Evolutionary conservation across 371 early-diverging fungal genomes (phyloP), one percentile per base, ranked within the genome.

Genomic region (Mucor lusitanicus): DNA sequence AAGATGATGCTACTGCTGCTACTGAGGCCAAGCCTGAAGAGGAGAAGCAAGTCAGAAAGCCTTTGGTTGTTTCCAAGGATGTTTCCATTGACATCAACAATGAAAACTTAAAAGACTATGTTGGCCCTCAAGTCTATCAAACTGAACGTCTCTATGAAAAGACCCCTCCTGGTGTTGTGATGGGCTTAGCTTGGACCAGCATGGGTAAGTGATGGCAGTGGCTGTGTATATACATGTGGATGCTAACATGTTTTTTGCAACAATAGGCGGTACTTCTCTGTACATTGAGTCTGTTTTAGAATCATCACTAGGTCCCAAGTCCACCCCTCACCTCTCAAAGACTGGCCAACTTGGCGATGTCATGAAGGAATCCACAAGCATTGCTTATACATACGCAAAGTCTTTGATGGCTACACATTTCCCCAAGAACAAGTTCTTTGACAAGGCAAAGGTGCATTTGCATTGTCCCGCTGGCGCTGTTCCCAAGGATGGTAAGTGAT

Each of bases 401-500:
- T 87, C 94, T 28, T 74, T 94, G 54, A 63, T 97, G 72, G 89
- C 88, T 21, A 81, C 84, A 13, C 77, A 77, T 4, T 89, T 88
- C 81, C 95, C 95, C 6, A 86, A 89, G 50, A 96, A 95, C 82
- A 85, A 84, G 61, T 97, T 97, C 86, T 98, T 98, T 72, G 90
- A 93, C 62, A 88, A 90, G 65, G 94, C 95, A 1, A 77, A 85
- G 35, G 90, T 99, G 11, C 99, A 99, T 78, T 72, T 99, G 71
- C 99, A 99, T 77, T 96, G 97, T 7, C 99, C 99, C 11, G 98
- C 97, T 65, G 99, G 98, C 7, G 98, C 98, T 6, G 96, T 95
- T 1, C 98, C 97, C 61, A 99, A 98, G 76, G 99, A 99, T 81
- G 99, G 92, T 89, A 76, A 64, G 70, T 50, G 27, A 27, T 30